phyloP scores from a whole-genome alignment of 257 asterid genomes.

The Nicotiana knightiana region DNA sequence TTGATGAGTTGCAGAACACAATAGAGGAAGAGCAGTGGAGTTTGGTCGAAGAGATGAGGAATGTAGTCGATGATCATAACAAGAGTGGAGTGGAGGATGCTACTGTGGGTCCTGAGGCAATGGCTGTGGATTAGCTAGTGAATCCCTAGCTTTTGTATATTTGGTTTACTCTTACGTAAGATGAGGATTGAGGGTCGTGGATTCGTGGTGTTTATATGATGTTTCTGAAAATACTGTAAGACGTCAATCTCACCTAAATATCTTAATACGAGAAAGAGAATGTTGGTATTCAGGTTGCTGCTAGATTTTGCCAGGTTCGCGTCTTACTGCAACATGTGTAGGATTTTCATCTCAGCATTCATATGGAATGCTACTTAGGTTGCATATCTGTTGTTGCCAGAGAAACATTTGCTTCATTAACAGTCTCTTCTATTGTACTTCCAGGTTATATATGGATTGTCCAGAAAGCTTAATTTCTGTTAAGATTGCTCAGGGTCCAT shows the following conservation, averaged over 20 bases:
- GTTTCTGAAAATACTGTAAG: background rate
- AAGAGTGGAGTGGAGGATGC: constrained; percentile 49
- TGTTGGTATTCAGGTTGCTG: background rate
- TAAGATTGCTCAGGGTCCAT: background rate
- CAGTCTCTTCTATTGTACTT: background rate
- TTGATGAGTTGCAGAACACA: constrained; percentile 89
- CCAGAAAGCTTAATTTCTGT: background rate
- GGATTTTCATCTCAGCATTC: background rate
- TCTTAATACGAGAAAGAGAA: too few species aligned
- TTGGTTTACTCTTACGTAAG: background rate
- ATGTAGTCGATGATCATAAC: constrained; percentile 62
- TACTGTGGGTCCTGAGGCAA: constrained; percentile 58
- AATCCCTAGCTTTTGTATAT: background rate
- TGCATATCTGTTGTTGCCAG: background rate
- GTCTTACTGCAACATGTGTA: background rate
- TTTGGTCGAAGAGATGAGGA: constrained; percentile 80
- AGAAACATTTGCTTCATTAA: background rate
- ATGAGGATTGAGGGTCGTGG: background rate
- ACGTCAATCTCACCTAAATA: too few species aligned
- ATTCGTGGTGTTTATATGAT: background rate
- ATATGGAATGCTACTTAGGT: background rate
- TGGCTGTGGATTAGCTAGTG: constrained; percentile 60
- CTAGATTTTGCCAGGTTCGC: background rate
- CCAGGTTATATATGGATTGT: background rate
- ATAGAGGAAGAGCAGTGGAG: constrained; percentile 84